phyloP scores from a whole-genome alignment of 768 basidiomycete species.

The Pisolithus albus region DNA sequence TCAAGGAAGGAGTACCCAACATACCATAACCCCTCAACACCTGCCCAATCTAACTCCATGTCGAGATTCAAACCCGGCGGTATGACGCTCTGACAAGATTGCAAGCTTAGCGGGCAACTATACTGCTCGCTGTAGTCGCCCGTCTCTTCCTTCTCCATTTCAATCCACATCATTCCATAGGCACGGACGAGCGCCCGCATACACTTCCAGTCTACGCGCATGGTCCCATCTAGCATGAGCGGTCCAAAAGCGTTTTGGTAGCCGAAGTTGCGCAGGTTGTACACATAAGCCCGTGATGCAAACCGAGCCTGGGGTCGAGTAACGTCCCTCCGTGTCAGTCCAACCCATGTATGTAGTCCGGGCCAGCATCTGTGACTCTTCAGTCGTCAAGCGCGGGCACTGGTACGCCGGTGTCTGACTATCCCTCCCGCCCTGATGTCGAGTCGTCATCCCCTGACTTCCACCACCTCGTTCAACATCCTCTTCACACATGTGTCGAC shows the following conservation, averaged over 20 bases:
- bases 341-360: conserved; percentile 49
- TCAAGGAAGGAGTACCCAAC: conserved; percentile 65
- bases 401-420: not conserved
- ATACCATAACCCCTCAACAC: conserved; percentile 52
- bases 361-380: conserved; percentile 39
- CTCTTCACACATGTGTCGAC: not conserved
- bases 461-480: not conserved
- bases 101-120: conserved; percentile 38
- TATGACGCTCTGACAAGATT: conserved; percentile 47
- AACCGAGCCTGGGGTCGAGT: conserved; percentile 21
- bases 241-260: conserved; percentile 51
- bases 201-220: conserved; percentile 53
- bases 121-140: not conserved
- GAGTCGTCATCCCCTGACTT: not conserved
- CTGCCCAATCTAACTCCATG: conserved; percentile 25
- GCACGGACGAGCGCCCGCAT: conserved; percentile 49
- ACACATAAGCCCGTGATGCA: conserved; percentile 49
- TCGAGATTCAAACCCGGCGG: conserved; percentile 32
- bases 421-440: not conserved
- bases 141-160: conserved; percentile 27
- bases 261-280: conserved; percentile 53
- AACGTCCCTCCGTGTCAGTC: conserved; percentile 43
- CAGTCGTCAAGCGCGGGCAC: conserved; percentile 7
- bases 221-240: conserved; percentile 38
- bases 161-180: conserved; percentile 47